Evolutionary conservation across 495 filamentous ascomycete genomes (phyloP).

Genomic region (Staphylotrichum tortipilum): DNA sequence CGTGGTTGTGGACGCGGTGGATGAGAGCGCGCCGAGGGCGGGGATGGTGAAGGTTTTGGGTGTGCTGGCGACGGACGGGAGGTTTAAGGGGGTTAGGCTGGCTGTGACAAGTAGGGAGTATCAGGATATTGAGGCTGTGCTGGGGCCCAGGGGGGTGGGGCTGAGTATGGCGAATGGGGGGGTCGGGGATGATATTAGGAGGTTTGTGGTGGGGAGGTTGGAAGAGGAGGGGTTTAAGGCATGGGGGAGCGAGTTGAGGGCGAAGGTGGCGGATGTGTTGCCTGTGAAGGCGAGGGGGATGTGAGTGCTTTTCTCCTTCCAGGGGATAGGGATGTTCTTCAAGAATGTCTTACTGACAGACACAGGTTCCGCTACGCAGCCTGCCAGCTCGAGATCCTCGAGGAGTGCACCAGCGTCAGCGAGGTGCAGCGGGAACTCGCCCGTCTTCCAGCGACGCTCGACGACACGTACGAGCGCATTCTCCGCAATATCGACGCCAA

Average conservation of each 20-base stretch:
- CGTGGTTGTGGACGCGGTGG: slow-evolving; percentile 28
- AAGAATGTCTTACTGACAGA: neutral
- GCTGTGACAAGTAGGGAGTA: slow-evolving; percentile 37
- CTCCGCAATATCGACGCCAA: slow-evolving; percentile 20
- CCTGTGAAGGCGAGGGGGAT: slow-evolving; percentile 31
- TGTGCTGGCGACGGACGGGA: slow-evolving; percentile 17
- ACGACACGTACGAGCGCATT: slow-evolving; percentile 35
- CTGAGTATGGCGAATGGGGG: slow-evolving; percentile 30
- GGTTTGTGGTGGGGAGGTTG: slow-evolving; percentile 20
- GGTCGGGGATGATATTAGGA: slow-evolving; percentile 28
- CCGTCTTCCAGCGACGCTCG: slow-evolving; percentile 29
- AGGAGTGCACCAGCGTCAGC: slow-evolving; percentile 5
- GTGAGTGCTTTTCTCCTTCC: too few species aligned
- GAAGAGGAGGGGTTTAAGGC: slow-evolving; percentile 10
- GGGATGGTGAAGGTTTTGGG: slow-evolving; percentile 14
- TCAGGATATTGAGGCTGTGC: slow-evolving; percentile 23
- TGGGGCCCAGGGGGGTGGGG: slow-evolving; percentile 4
- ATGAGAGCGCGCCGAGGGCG: slow-evolving; percentile 22
- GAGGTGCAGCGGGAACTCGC: slow-evolving; percentile 21
- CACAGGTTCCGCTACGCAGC: slow-evolving; percentile 32
- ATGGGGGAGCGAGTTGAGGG: slow-evolving; percentile 17
- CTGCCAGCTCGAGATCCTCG: slow-evolving; percentile 37
- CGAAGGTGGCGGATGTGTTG: slow-evolving; percentile 18
- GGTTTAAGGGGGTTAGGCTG: slow-evolving; percentile 30
- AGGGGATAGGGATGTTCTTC: too few species aligned